Evolutionary conservation across 371 early-diverging fungal species (phyloP), one percentile per base, ranked within the genome.

Genomic region (Mortierella sp.): DNA sequence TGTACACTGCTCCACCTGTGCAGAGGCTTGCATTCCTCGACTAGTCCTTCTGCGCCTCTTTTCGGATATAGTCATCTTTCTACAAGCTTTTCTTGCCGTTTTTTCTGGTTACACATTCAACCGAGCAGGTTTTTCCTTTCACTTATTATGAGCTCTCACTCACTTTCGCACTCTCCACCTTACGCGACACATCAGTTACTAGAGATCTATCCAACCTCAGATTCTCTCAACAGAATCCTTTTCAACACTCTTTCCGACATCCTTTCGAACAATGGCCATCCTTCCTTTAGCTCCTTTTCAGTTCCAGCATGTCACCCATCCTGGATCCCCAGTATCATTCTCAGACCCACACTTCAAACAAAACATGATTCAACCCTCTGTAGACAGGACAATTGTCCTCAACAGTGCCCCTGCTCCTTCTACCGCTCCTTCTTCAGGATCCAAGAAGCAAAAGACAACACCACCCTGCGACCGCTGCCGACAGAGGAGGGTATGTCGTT

Each of bases 401-500:
- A 57, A 29, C 21, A 21, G 26, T 2, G 16, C 52, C 14, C 50
- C 21, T 21, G 50, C 50, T 14, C 21, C 21, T 21, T n/a, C n/a
- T 14, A 50, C 4, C 50, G 50, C 7, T 50, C 50, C 21, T 14
- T 53, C 53, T 23, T 21, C 53, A 11, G 70, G 73, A 48, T 66
- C 70, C 44, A 79, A 79, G 47, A 79, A 79, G 30, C 80, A 79
- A 52, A 79, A 79, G 29, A 79, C 74, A 2, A 73, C 68, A 7
- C 80, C 74, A 1, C 80, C 80, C 37, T 79, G 80, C 18, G 80
- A 79, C 66, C 73, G 80, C 16, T 79, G 80, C 53, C 73, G 80
- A 18, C 80, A 79, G 59, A 62, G 80, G 70, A 60, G 80, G 58
- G 80, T 79, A 79, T 66, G 74, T 48, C 14, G n/a, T 29, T 12